Evolutionary conservation across 164 flowering plant genomes (phyloP).

Genomic region (Chloranthus sessilifolius): DNA sequence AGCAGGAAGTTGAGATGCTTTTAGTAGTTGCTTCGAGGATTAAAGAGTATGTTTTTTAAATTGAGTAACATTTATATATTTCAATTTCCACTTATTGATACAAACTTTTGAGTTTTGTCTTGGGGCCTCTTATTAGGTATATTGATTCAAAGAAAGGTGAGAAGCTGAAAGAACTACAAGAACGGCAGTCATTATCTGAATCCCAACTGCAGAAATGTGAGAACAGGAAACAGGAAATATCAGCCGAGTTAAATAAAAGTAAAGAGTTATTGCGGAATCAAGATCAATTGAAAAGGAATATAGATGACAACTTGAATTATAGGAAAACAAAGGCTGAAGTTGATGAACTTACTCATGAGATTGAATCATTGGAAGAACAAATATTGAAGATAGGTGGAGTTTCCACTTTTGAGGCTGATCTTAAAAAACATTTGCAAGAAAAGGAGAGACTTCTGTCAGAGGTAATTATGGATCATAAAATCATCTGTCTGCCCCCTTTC

Average conservation of each 20-base stretch:
- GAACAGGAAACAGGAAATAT: slow-evolving; percentile 46
- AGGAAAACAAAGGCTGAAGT: slow-evolving; percentile 73
- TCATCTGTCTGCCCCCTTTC: background rate
- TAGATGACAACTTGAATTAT: slow-evolving; percentile 80
- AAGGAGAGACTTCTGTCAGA: slow-evolving; percentile 81
- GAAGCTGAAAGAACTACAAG: slow-evolving; percentile 62
- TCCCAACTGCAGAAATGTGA: slow-evolving; percentile 56
- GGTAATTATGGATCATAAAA: too few relatives aligned
- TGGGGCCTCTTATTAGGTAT: slow-evolving; percentile 41
- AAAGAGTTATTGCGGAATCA: slow-evolving; percentile 53
- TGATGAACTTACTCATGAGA: slow-evolving; percentile 57
- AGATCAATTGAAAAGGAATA: slow-evolving; percentile 64
- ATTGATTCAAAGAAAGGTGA: slow-evolving; percentile 63
- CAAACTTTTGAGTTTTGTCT: slow-evolving; percentile 4
- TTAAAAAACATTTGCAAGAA: slow-evolving; percentile 51
- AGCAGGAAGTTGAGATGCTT: slow-evolving; percentile 56
- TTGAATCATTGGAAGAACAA: slow-evolving; percentile 69
- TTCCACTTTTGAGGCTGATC: slow-evolving; percentile 56
- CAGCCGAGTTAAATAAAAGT: slow-evolving; percentile 49
- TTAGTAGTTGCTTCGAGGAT: slow-evolving; percentile 43
- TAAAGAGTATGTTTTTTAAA: slow-evolving; percentile 48
- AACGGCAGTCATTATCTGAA: slow-evolving; percentile 46
- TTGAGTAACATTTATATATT: background rate
- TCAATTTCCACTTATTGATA: background rate
- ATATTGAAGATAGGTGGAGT: slow-evolving; percentile 63